Evolutionary conservation across 345 rosid species (phyloP), one percentile per base, ranked within the genome.

Genomic region (Salix purpurea): DNA sequence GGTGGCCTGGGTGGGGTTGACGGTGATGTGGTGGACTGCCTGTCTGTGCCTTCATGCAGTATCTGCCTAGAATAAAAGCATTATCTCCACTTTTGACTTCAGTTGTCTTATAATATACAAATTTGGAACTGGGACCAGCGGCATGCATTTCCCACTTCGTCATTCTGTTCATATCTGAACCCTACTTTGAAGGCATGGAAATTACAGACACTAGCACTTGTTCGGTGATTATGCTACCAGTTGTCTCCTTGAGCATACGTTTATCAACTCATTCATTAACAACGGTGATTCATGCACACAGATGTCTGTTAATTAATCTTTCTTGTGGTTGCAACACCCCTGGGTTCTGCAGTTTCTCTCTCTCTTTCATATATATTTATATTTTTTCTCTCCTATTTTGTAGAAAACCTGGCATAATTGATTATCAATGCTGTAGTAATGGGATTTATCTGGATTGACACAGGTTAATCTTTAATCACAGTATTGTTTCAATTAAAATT

Each of bases 41-140:
- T 56, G 50, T 1, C 26, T 69, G 18, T 40, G 30, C 37, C 40
- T 39, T 28, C 50, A 28, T 76, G 77, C 73, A 76, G 12, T 75
- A 16, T 70, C 46, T 34, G 39, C 65, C 11, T 6, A 70, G 15
- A 64, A 32, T 15, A 62, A 48, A 62, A 36, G n/a, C 37, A 21
- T 4, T 36, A 2, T 36, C 40, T 60, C 67, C 68, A 61, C 76
- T 60, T 60, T 73, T 65, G 77, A 74, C 77, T 74, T 19, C 37
- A 19, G 2, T 18, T 46, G 60, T 26, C 58, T 28, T 70, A 8
- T 2, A 44, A 70, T 7, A 26, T 56, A n/a, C 28, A 64, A 46
- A 12, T 46, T 46, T 46, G 50, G 50, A 46, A 46, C 50, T 56
- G 60, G 23, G 44, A 12, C 28, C 60, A 58, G 19, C 32, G 28